Base-by-base conservation (phyloP, 192 early-diverging fungal genomes). In the Coemansia sp. region DNA sequence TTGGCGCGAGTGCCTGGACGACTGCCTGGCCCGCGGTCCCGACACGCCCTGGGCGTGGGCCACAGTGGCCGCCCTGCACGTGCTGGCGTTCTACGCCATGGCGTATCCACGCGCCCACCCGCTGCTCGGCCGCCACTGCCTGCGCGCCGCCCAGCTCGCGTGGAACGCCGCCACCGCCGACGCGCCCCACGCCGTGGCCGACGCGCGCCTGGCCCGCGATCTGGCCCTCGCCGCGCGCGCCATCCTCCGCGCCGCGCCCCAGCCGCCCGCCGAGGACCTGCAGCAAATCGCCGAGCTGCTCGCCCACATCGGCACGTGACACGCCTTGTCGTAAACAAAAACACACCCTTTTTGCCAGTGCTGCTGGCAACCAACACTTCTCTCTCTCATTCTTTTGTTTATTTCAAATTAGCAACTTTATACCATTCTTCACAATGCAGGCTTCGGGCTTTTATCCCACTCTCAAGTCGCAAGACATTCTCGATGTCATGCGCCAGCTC, bases 401-500 rank as follows among this genome's bases (percentile, higher is more conserved):
- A 14, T 25, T 17, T 27, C n/a, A n/a, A n/a, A n/a, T n/a, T n/a
- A n/a, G n/a, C n/a, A n/a, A 31, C 19, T 42, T 48, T 39, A 31
- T 22, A 42, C 13, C 27, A 13, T 17, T 62, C n/a, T 7, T 27
- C 32, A n/a, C 19, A 13, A 50, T 77, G 55, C 74, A 77, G 18
- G 59, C 63, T 32, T 31, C 31, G 40, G 56, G 65, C 19, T 78
- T 69, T 25, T 93, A 86, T 59, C 91, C 91, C 4, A 74, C 80
- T 14, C 83, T 91, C 37, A 85, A 84, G 69, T 78, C 80, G 8
- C 63, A 78, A 27, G 89, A 90, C 33, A 87, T 93, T 19, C 80
- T 92, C 27, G 67, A 79, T 19, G 88, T 86, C 60, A 82, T 92
- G 83, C 39, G 68, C n/a, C 89, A 93, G 55, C 63, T 93, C 23